Conservation (phyloP, 1,139 yeast genomes). For the Debaryomycetaceae sp. region DNA sequence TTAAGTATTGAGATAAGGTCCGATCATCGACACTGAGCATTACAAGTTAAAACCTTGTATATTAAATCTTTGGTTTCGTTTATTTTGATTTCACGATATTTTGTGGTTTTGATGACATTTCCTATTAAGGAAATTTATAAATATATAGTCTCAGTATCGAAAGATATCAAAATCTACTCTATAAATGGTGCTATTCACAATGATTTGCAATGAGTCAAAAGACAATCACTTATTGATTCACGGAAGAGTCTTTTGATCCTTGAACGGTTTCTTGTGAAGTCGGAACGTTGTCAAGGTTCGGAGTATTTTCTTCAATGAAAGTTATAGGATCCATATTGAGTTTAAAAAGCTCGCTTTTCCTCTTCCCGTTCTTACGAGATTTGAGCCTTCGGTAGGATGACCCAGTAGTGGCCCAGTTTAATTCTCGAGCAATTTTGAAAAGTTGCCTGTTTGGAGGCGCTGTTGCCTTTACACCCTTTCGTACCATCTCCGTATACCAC, state of each 20-base stretch:
- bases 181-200: neutral
- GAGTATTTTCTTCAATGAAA: slow-evolving; percentile 9
- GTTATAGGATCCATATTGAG: slow-evolving; percentile 21
- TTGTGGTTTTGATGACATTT: neutral
- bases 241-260: too few relatives aligned
- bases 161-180: too few relatives aligned
- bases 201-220: slow-evolving; percentile 5
- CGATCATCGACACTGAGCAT: neutral
- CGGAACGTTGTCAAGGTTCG: slow-evolving; percentile 7
- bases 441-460: slow-evolving; percentile 28
- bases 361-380: slow-evolving; percentile 21
- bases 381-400: slow-evolving; percentile 27
- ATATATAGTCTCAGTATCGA: too few relatives aligned
- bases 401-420: slow-evolving; percentile 36
- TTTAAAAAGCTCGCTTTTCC: slow-evolving; percentile 17
- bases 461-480: slow-evolving; percentile 28
- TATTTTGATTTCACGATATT: neutral
- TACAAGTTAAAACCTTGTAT: neutral
- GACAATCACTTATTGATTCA: slow-evolving; percentile 13
- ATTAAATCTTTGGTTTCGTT: neutral
- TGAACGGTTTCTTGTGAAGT: slow-evolving; percentile 17
- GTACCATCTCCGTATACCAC: slow-evolving; percentile 39
- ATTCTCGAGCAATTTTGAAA: slow-evolving; percentile 32
- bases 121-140: neutral
- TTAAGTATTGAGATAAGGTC: too few relatives aligned